Evolutionary conservation across 345 rosid species (phyloP), one percentile per base, ranked within the genome.

Genomic region (Dovyalis caffra): DNA sequence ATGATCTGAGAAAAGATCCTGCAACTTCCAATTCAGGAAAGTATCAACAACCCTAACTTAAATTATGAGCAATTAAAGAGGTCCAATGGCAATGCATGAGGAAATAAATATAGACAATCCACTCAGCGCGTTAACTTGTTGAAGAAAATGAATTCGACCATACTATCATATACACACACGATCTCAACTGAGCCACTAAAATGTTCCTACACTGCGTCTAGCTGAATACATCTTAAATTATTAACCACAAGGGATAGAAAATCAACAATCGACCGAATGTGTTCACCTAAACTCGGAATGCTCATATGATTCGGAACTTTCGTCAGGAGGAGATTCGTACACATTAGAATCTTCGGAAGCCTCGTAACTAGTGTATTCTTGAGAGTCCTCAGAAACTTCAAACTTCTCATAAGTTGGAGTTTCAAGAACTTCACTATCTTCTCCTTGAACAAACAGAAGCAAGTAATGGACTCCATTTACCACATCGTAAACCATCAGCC

Each of bases 401-500:
- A 34, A 16, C 4, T 47, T 63, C 38, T 4, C 69, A 34, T 8
- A 6, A 56, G 9, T 43, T 45, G 32, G 31, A 51, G 69, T 40
- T 47, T 72, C 78, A 7, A 23, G 34, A 40, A 33, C 49, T 57
- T 32, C 69, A 6, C 64, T 49, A 58, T 77, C 88, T 71, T 74
- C 90, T 63, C 78, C 66, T 53, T 81, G 86, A 76, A 77, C 82
- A 78, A 81, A 71, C 51, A 78, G 87, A 79, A 86, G 69, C 79
- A 91, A 78, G 84, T 70, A 86, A 64, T 93, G 77, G 10, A 87
- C 87, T 28, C 99, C 99, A 74, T 83, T 87, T 58, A 82, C 87
- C 68, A 95, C 94, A 79, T 95, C 99, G 31, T 93, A 93, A 34
- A 88, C 87, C 99, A 95, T 95, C 12, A 95, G 82, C 18, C 97